phyloP scores from a whole-genome alignment of 75 land plant species.

The Sequoiadendron giganteum region DNA sequence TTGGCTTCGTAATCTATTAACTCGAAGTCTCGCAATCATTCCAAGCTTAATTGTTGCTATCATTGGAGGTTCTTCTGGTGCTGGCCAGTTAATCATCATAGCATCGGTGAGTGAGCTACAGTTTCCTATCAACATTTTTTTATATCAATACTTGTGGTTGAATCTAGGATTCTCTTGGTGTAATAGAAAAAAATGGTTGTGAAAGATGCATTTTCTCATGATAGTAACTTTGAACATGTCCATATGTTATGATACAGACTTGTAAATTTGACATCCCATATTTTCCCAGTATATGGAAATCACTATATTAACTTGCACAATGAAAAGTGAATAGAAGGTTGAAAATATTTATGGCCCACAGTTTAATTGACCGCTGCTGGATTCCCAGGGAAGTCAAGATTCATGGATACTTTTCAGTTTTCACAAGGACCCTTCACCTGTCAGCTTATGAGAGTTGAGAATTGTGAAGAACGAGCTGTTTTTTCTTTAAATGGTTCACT shows the following conservation, averaged over 20 bases:
- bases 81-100: constrained; percentile 78
- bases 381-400: neutral
- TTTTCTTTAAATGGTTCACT: neutral
- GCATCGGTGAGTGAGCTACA: constrained; percentile 48
- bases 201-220: neutral
- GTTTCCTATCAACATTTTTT: neutral
- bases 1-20: constrained; percentile 76
- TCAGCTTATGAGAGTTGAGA: neutral
- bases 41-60: constrained; percentile 87
- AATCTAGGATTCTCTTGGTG: neutral
- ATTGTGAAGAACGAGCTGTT: neutral
- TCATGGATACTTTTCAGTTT: neutral
- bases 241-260: neutral
- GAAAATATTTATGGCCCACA: neutral
- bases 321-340: neutral
- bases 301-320: too few species aligned
- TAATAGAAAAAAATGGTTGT: neutral
- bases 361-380: neutral
- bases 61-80: constrained; percentile 86
- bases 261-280: neutral
- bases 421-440: neutral
- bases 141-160: neutral
- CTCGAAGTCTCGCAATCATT: constrained; percentile 72
- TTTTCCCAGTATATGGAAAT: too few species aligned
- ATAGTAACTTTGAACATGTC: neutral